These are phyloP conservation scores for Dillenia suffruticosa DNA, from an alignment of 164 flowering plant genomes.

Conservation along the genomic window DNA sequence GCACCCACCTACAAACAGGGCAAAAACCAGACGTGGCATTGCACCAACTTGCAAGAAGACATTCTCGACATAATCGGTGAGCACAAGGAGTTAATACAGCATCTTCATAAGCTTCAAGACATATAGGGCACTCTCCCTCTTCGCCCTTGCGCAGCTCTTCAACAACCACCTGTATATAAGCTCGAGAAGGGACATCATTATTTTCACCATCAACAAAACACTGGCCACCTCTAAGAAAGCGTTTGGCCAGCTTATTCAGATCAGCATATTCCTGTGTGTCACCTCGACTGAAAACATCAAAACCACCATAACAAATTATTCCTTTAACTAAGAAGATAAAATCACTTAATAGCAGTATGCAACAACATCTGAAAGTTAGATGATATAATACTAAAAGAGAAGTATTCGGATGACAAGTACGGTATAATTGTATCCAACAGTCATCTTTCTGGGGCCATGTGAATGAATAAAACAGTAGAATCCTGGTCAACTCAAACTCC, in stretches of 20 bases:
- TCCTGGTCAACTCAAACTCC: no score
- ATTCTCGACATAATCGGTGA: slow-evolving; percentile 90
- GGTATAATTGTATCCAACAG: no score
- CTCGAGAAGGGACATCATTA: slow-evolving; percentile 62
- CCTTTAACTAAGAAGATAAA: neutral
- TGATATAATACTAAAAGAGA: no score
- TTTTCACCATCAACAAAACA: slow-evolving; percentile 36
- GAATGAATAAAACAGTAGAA: no score
- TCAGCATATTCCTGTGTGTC: slow-evolving; percentile 93
- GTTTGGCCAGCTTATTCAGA: slow-evolving; percentile 85
- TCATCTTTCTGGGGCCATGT: no score
- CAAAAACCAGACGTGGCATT: slow-evolving; percentile 75
- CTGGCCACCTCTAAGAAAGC: slow-evolving; percentile 67
- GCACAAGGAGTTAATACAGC: slow-evolving; percentile 98
- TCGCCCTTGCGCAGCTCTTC: slow-evolving; percentile 90
- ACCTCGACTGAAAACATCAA: slow-evolving; percentile 66
- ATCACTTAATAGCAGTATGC: no score
- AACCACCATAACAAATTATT: slow-evolving; percentile 8
- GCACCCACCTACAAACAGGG: slow-evolving; percentile 86
- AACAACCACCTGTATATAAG: slow-evolving; percentile 86
- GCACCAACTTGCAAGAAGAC: slow-evolving; percentile 92
- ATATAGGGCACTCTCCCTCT: slow-evolving; percentile 94
- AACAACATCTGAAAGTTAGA: no score
- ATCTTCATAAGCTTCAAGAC: slow-evolving; percentile 98
- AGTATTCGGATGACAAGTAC: no score